These are phyloP conservation scores for Harringtonia lauricola DNA, from an alignment of 2,329 filamentous ascomycete species.

Conservation along the genomic window DNA sequence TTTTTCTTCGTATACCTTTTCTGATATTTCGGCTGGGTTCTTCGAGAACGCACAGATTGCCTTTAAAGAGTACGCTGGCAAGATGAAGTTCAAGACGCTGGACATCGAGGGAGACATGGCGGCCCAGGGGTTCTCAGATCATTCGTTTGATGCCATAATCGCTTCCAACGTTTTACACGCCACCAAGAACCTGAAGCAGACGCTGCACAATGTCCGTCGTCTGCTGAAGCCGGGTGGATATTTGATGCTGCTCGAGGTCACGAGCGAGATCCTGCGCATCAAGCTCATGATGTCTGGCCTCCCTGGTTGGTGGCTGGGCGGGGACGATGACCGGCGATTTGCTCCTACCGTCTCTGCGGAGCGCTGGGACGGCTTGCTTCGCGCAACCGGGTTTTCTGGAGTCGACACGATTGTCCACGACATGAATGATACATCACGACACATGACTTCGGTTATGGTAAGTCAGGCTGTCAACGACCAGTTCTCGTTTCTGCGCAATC, in stretches of 20 bases:
- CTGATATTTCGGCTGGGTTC: constrained; percentile 26
- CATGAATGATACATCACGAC: too few species aligned
- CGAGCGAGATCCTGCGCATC: constrained; percentile 13
- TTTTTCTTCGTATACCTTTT: constrained; percentile 10
- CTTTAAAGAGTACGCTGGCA: constrained; percentile 16
- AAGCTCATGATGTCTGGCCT: neutral
- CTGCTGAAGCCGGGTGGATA: constrained; percentile 23
- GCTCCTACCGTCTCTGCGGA: too few species aligned
- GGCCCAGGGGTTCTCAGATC: constrained; percentile 20
- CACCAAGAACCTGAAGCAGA: constrained; percentile 13
- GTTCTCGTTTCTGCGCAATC: too few species aligned
- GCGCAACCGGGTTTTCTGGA: too few species aligned
- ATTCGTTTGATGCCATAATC: constrained; percentile 20
- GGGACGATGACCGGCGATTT: too few species aligned
- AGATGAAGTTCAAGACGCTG: constrained; percentile 17
- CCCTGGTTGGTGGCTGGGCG: too few species aligned
- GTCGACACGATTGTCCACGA: too few species aligned
- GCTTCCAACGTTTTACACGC: constrained; percentile 20
- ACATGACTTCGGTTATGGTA: too few species aligned
- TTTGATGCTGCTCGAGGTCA: constrained; percentile 2
- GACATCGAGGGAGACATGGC: constrained; percentile 19
- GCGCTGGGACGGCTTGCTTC: too few species aligned
- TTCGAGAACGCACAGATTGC: constrained; percentile 22
- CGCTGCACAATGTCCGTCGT: constrained; percentile 16
- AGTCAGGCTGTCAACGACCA: too few species aligned